Percentiles rank a stretch among this genome's conserved stretches.
phyloP scores from a whole-genome alignment of 768 basidiomycete genomes.

The Scleroderma citrinum region DNA sequence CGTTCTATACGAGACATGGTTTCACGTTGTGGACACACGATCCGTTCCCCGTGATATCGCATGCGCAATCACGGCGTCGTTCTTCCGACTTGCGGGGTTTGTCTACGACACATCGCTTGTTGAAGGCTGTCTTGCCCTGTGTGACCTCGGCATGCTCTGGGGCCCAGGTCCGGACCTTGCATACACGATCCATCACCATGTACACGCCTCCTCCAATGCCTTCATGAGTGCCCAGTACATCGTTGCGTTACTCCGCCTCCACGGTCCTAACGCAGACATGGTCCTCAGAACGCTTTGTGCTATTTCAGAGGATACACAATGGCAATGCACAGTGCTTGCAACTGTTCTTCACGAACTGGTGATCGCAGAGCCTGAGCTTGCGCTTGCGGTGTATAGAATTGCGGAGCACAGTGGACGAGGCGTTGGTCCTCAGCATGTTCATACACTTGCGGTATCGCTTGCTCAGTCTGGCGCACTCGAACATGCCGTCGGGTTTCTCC shows the following conservation, averaged over 20 bases:
- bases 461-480: slow-evolving; percentile 21
- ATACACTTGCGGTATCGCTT: slow-evolving; percentile 28
- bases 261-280: slow-evolving; percentile 19
- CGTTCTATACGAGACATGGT: slow-evolving; percentile 41
- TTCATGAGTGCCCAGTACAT: slow-evolving; percentile 19
- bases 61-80: slow-evolving; percentile 33
- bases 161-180: not conserved
- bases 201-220: not conserved
- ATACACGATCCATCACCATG: not conserved
- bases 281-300: slow-evolving; percentile 28
- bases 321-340: slow-evolving; percentile 25
- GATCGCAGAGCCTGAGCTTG: slow-evolving; percentile 25
- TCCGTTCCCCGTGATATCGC: slow-evolving; percentile 27
- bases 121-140: slow-evolving; percentile 32
- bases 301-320: slow-evolving; percentile 16
- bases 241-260: slow-evolving; percentile 23
- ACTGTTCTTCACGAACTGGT: slow-evolving; percentile 15
- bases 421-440: slow-evolving; percentile 17
- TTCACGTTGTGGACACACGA: slow-evolving; percentile 13
- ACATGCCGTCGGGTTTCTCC: slow-evolving; percentile 31
- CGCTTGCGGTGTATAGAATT: slow-evolving; percentile 31
- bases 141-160: slow-evolving; percentile 25
- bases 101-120: slow-evolving; percentile 34
- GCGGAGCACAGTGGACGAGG: slow-evolving; percentile 17
- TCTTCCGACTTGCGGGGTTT: slow-evolving; percentile 40